Evolutionary conservation across 73 alveolate species (phyloP).

Genomic region (Paramecium biaurelia): DNA sequence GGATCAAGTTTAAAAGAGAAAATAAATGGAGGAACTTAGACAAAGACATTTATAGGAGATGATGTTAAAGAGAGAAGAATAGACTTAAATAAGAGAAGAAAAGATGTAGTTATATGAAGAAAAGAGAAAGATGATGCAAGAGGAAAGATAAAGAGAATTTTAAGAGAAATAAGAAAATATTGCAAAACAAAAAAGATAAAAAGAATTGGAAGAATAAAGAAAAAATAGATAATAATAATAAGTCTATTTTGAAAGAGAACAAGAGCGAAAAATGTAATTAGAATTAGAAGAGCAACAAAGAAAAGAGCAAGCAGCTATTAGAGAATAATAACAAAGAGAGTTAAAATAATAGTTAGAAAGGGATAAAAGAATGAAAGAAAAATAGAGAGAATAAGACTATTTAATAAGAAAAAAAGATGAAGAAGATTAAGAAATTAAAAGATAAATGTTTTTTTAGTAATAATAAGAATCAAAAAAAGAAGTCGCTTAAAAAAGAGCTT

Average conservation of each 20-base stretch:
- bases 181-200: neutral
- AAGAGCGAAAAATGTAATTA: neutral
- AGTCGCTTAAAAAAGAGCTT: slow-evolving; percentile 13
- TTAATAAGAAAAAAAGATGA: neutral
- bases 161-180: neutral
- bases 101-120: neutral
- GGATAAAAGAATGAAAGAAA: neutral
- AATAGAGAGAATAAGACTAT: slow-evolving; percentile 21
- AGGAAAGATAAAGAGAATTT: neutral
- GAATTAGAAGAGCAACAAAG: slow-evolving; percentile 28
- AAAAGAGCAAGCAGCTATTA: neutral
- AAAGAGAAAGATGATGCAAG: neutral
- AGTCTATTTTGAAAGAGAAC: neutral
- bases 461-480: neutral
- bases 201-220: slow-evolving; percentile 20
- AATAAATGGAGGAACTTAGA: slow-evolving; percentile 5
- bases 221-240: neutral
- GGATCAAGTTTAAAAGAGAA: neutral
- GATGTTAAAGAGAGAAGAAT: neutral
- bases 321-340: neutral
- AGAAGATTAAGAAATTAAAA: neutral
- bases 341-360: slow-evolving; percentile 1
- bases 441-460: neutral
- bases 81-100: neutral
- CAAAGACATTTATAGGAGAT: neutral